Percentiles rank a stretch among this genome's conserved stretches.
Evolutionary conservation across 129 eudicot species (phyloP).

Genomic region (Flaveria brownii): DNA sequence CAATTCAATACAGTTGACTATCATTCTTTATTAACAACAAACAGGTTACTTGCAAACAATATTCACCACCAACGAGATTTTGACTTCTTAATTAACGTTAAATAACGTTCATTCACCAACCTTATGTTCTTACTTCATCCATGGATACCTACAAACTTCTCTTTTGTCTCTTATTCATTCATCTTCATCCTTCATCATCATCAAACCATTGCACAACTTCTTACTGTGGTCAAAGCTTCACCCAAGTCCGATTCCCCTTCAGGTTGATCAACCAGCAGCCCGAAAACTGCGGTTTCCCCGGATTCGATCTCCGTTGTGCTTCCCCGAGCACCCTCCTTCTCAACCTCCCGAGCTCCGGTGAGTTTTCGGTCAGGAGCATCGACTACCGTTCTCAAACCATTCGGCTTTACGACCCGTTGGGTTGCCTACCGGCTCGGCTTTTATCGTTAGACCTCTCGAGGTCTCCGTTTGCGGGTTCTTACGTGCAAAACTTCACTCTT

Average conservation of each 20-base stretch:
- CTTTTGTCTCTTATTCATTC: slow-evolving; percentile 16
- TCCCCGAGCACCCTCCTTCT: slow-evolving; percentile 25
- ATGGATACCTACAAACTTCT: slow-evolving; percentile 24
- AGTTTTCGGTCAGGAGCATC: slow-evolving; percentile 48
- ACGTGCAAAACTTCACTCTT: slow-evolving; percentile 42
- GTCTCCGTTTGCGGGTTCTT: slow-evolving; percentile 45
- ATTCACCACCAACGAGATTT: neutral
- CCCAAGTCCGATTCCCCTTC: slow-evolving; percentile 51
- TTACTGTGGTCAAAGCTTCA: slow-evolving; percentile 33
- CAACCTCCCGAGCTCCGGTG: slow-evolving; percentile 45
- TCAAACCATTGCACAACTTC: slow-evolving; percentile 36
- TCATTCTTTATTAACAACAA: neutral
- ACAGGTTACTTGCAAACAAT: slow-evolving; percentile 19
- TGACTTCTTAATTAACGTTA: slow-evolving; percentile 11
- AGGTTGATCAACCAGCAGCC: slow-evolving; percentile 31
- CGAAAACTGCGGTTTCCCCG: slow-evolving; percentile 43
- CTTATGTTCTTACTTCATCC: slow-evolving; percentile 16
- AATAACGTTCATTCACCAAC: neutral
- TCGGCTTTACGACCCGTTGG: slow-evolving; percentile 46
- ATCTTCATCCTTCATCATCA: slow-evolving; percentile 31
- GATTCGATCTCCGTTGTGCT: slow-evolving; percentile 48
- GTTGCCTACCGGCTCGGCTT: slow-evolving; percentile 52
- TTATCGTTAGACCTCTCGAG: slow-evolving; percentile 39
- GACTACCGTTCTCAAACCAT: slow-evolving; percentile 45
- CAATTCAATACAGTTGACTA: neutral